A percentile compares a stretch with the other conserved stretches of the same genome.
Conservation (phyloP, 2,329 filamentous ascomycete species). For the Paraphoma chrysanthemicola region DNA sequence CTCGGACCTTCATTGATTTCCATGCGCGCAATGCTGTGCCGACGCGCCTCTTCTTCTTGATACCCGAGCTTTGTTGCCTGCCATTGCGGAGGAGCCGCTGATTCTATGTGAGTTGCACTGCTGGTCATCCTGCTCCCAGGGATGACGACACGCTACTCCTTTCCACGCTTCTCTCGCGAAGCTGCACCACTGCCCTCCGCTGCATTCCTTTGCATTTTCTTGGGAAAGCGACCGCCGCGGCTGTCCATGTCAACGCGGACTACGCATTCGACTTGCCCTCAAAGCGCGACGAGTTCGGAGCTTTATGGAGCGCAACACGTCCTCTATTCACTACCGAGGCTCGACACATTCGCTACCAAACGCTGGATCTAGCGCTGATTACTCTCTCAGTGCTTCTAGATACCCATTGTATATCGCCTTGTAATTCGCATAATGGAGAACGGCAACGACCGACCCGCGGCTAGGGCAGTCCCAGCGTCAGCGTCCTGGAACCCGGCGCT, state of each 20-base stretch:
- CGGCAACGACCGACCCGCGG: slow-evolving; percentile 45
- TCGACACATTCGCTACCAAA: slow-evolving; percentile 2
- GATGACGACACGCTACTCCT: slow-evolving; percentile 7
- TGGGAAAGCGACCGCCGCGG: background rate
- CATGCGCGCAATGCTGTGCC: background rate
- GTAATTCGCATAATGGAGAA: slow-evolving; percentile 41
- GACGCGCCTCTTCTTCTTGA: slow-evolving; percentile 3
- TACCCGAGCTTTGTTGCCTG: background rate
- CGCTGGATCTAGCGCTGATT: slow-evolving; percentile 29
- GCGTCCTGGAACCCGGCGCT: slow-evolving; percentile 64
- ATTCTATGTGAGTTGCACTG: background rate
- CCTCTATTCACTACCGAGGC: slow-evolving; percentile 15
- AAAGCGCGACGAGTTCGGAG: background rate
- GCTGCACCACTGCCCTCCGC: background rate
- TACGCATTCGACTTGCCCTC: background rate
- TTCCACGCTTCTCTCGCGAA: slow-evolving; percentile 7
- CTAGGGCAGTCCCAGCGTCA: slow-evolving; percentile 23
- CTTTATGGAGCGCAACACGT: background rate
- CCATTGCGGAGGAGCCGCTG: background rate
- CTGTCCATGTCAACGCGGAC: background rate
- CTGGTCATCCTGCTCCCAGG: background rate
- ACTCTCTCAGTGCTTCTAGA: slow-evolving; percentile 40
- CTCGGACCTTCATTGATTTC: background rate
- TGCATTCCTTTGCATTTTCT: background rate
- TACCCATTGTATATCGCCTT: slow-evolving; percentile 36